These are phyloP conservation scores for Lotus japonicus DNA, from an alignment of 306 rosid genomes.

Conservation along the genomic window DNA sequence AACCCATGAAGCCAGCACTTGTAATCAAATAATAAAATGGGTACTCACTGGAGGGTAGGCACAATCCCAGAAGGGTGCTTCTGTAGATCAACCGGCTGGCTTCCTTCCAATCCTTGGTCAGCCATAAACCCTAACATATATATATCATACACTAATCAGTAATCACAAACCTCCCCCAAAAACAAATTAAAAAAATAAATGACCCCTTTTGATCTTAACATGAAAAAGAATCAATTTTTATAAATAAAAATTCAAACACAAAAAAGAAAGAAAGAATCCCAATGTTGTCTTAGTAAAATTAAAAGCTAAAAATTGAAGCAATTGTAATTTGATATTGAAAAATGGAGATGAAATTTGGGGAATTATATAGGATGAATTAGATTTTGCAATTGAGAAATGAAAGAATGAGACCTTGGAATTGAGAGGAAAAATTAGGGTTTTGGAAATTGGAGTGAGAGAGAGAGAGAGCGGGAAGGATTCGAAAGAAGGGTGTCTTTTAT, in stretches of 20 bases:
- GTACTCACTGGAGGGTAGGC: slow-evolving; percentile 94
- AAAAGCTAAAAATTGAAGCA: not conserved
- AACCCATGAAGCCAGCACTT: not conserved
- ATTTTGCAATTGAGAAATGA: no score
- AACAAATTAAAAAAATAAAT: not conserved
- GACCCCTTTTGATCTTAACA: not conserved
- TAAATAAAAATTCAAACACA: not conserved
- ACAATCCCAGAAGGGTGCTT: slow-evolving; percentile 95
- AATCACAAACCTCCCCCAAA: slow-evolving; percentile 6
- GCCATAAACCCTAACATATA: slow-evolving; percentile 48
- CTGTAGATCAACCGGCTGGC: slow-evolving; percentile 76
- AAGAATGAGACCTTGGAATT: no score
- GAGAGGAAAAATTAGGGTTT: no score
- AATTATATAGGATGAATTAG: no score
- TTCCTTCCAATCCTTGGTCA: slow-evolving; percentile 80
- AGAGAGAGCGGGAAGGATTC: no score
- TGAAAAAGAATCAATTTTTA: not conserved
- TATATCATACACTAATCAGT: not conserved
- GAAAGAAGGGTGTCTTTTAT: no score
- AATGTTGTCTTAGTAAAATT: not conserved
- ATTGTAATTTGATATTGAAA: no score
- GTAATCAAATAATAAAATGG: not conserved
- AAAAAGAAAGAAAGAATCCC: not conserved
- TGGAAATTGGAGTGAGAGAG: no score
- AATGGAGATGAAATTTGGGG: no score